Evolutionary conservation across 805 yeast genomes (phyloP), one percentile per base, ranked within the genome.

Genomic region (Saccharomycopsis javanensis): DNA sequence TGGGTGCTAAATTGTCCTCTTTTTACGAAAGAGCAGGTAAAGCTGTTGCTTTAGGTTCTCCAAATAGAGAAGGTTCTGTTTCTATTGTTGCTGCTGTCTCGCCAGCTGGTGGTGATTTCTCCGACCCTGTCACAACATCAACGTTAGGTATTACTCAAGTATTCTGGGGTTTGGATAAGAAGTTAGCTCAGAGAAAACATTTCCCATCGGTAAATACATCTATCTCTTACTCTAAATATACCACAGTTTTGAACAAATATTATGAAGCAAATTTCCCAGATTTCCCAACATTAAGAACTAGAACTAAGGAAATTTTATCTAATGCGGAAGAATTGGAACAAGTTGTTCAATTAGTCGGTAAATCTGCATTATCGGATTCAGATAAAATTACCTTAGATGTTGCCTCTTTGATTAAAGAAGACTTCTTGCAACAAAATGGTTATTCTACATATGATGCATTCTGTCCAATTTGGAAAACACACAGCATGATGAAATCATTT

Each of bases 31-130:
- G 99, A 79, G 99, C 99, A 51, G 99, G 99, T 77, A 89, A 86
- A 72, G 96, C 96, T 50, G 79, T 85, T 67, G 92, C 96, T 2
- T 79, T 94, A 60, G 99, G 99, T 69, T 88, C 96, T 59, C 99
- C 99, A 62, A 87, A 88, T 66, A 90, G 99, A 79, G 69, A 81
- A 64, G 99, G 99, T 61, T 92, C 99, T 31, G 99, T 94, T 62
- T 94, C 99, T n/a, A 94, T 94, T 73, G 94, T 94, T 68, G 99
- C 99, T 60, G 99, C 99, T 65, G 99, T 94, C 45, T 94, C 98
- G 4, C 99, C 99, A 65, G 98, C 99, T 57, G 99, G 99, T 83
- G 99, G 99, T 85, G 99, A 94, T 79, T 92, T 94, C 85, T 92
- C 98, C 27, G 99, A 94, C 77, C 99, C 99, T 50, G 99, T 94